Percentiles rank a stretch among this genome's conserved stretches.
These are phyloP conservation scores for Kurtzmaniella cleridarum DNA, from an alignment of 805 yeast genomes.

Conservation along the genomic window DNA sequence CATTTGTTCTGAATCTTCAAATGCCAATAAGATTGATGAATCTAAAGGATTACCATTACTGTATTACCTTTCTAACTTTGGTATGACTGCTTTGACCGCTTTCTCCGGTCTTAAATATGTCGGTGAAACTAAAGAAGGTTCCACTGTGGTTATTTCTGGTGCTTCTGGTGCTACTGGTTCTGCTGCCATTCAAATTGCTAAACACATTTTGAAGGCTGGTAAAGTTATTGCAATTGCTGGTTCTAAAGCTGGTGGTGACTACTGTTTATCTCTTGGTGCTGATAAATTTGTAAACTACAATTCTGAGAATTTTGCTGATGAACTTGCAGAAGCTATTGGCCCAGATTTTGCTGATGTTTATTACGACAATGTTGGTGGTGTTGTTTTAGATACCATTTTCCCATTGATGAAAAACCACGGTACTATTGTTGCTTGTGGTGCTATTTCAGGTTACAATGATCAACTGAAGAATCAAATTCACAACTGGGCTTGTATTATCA, in stretches of 20 bases:
- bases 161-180: conserved; percentile 32
- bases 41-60: conserved; percentile 14
- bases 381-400: conserved; percentile 14
- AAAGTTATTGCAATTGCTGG: conserved; percentile 28
- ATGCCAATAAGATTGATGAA: conserved; percentile 14
- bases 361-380: conserved; percentile 23
- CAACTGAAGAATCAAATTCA: conserved; percentile 10
- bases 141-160: conserved; percentile 23
- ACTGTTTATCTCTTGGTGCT: conserved; percentile 21
- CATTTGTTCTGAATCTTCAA: conserved; percentile 9
- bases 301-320: conserved; percentile 7
- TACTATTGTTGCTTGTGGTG: conserved; percentile 23
- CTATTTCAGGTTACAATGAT: conserved; percentile 27
- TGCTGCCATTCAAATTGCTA: conserved; percentile 27
- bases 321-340: conserved; percentile 31
- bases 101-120: conserved; percentile 21
- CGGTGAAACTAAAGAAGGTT: conserved; percentile 12
- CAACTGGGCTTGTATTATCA: conserved; percentile 18
- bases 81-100: conserved; percentile 27
- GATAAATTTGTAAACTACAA: conserved; percentile 17
- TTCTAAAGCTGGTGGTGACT: conserved; percentile 12
- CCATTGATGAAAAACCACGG: conserved; percentile 15
- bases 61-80: conserved; percentile 20
- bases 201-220: conserved; percentile 19
- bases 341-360: conserved; percentile 13